phyloP scores from a whole-genome alignment of 208 protist species.

The Trypanosoma lewisi region DNA sequence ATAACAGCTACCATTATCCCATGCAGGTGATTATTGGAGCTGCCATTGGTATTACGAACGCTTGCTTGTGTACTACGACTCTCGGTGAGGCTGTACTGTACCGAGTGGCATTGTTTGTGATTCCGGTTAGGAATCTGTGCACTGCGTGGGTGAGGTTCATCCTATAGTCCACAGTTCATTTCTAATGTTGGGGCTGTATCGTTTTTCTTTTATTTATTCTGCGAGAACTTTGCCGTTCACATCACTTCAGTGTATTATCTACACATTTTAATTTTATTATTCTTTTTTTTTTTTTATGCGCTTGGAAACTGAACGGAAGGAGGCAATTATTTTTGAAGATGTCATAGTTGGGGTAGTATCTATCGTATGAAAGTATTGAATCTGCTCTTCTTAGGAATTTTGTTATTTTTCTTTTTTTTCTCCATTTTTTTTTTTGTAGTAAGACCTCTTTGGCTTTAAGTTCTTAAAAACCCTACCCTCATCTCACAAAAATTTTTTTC shows the following conservation, averaged over 20 bases:
- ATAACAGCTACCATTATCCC: constrained; percentile 73
- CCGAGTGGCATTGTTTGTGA: constrained; percentile 23
- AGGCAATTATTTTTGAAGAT: too few species aligned
- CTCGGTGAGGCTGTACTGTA: constrained; percentile 30
- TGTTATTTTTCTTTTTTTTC: too few species aligned
- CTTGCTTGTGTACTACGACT: constrained; percentile 31
- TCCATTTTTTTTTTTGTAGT: too few species aligned
- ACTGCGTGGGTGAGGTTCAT: constrained; percentile 43
- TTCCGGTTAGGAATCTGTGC: constrained; percentile 58
- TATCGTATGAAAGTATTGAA: too few species aligned
- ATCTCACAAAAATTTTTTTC: too few species aligned
- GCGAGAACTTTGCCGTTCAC: neutral
- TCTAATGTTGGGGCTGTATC: neutral
- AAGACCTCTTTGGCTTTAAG: too few species aligned
- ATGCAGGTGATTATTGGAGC: constrained; percentile 58
- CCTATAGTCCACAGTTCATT: constrained; percentile 10
- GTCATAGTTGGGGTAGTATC: too few species aligned
- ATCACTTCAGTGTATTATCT: neutral
- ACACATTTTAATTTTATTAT: constrained; percentile 8
- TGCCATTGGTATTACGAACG: constrained; percentile 37
- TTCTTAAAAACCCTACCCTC: too few species aligned
- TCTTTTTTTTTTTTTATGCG: constrained; percentile 2
- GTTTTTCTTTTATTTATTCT: constrained; percentile 1
- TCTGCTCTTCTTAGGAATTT: too few species aligned
- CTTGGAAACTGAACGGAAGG: neutral